These are phyloP conservation scores for Cercophora sp. DNA, from an alignment of 495 filamentous ascomycete species.

Conservation along the genomic window DNA sequence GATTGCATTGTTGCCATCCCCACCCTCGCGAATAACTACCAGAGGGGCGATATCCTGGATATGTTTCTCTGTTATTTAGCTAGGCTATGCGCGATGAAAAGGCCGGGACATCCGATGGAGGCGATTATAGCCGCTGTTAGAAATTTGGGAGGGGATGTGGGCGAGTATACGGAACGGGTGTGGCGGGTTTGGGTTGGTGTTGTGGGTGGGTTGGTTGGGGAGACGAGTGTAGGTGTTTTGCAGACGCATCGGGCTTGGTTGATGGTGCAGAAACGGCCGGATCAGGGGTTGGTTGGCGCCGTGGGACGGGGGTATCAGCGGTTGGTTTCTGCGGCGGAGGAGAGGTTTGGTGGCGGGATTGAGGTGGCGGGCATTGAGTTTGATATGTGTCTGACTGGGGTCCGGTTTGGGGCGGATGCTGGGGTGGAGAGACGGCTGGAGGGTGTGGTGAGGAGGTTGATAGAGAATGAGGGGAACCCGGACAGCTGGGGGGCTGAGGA, in stretches of 20 bases:
- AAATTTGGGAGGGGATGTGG: background rate
- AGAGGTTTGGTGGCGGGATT: constrained; percentile 1
- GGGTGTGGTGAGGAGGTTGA: background rate
- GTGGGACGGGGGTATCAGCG: constrained; percentile 6
- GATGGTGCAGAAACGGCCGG: constrained; percentile 3
- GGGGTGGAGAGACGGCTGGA: background rate
- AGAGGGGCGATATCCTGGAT: constrained; percentile 7
- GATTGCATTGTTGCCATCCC: constrained; percentile 17
- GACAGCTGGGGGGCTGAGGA: background rate
- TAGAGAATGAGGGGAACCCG: background rate
- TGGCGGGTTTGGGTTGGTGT: constrained; percentile 14
- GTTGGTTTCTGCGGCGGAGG: background rate
- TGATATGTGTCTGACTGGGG: constrained; percentile 9
- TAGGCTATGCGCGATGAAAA: background rate
- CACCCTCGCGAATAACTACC: constrained; percentile 10
- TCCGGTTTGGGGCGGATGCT: background rate
- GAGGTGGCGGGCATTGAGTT: constrained; percentile 2
- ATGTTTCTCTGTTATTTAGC: constrained; percentile 14
- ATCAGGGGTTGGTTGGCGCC: background rate
- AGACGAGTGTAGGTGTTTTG: constrained; percentile 3
- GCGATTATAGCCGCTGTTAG: background rate
- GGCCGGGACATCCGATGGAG: constrained; percentile 7
- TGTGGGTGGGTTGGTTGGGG: background rate
- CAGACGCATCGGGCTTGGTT: constrained; percentile 14
- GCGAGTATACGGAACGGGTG: constrained; percentile 2